Conservation (phyloP, 2,329 filamentous ascomycete genomes). For the Epichloe sp. region DNA sequence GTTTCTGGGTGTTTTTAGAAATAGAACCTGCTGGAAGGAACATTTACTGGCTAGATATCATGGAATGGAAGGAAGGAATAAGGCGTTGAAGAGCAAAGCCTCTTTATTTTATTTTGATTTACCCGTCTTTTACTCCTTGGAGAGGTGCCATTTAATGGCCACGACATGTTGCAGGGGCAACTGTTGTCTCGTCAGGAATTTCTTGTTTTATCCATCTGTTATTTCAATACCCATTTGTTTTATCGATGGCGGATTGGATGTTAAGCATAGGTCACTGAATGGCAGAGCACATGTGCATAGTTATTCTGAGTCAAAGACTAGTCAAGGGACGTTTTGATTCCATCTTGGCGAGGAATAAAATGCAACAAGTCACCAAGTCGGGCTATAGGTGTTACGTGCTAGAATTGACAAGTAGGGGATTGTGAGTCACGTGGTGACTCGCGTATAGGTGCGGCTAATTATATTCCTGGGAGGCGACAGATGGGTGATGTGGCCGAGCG, state of each 20-base stretch:
- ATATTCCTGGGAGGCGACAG: slow-evolving; percentile 52
- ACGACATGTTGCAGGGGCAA: neutral
- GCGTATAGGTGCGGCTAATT: too few relatives aligned
- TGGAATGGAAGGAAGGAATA: neutral
- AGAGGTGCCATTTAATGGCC: neutral
- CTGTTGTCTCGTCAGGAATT: neutral
- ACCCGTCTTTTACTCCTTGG: neutral
- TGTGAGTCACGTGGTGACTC: too few relatives aligned
- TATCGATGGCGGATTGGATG: neutral
- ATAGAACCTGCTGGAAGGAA: neutral
- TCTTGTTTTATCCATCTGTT: too few relatives aligned
- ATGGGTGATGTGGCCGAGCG: slow-evolving; percentile 52
- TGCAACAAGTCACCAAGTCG: too few relatives aligned
- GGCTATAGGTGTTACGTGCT: too few relatives aligned
- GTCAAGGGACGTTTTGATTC: too few relatives aligned
- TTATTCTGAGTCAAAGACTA: too few relatives aligned
- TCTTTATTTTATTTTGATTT: neutral
- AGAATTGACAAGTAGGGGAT: too few relatives aligned
- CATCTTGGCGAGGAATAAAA: too few relatives aligned
- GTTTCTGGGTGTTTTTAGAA: neutral
- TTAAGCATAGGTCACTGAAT: too few relatives aligned
- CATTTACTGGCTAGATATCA: slow-evolving; percentile 2
- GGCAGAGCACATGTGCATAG: too few relatives aligned
- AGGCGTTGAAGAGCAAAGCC: neutral
- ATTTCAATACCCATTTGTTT: neutral